A percentile compares a stretch with the other conserved stretches of the same genome.
Conservation (phyloP, 352 stramenopile species). For the Phytophthora idaei region DNA sequence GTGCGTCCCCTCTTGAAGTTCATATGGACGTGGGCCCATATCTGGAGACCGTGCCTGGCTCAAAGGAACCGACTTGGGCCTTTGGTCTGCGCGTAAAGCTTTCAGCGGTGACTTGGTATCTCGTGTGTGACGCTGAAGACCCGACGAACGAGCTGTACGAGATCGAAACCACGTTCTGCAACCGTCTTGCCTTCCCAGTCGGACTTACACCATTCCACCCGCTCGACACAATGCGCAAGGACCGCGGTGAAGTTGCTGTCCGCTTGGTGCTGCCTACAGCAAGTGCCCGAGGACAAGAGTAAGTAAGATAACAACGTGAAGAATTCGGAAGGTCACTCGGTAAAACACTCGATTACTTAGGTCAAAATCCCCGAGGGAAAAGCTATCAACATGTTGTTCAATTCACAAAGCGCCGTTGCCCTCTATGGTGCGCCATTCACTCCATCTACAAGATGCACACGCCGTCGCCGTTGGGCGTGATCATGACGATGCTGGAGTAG, state of each 20-base stretch:
- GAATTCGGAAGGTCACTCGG: constrained; percentile 4
- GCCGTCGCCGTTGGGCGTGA: constrained; percentile 80
- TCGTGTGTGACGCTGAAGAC: constrained; percentile 71
- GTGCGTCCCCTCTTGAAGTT: constrained; percentile 61
- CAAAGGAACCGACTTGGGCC: constrained; percentile 40
- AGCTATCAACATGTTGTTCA: constrained; percentile 38
- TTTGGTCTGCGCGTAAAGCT: constrained; percentile 68
- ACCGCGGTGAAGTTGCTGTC: constrained; percentile 50
- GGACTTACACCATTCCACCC: constrained; percentile 60
- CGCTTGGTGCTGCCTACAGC: constrained; percentile 25
- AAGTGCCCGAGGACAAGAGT: not conserved
- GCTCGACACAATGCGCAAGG: constrained; percentile 54
- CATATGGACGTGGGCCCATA: constrained; percentile 67
- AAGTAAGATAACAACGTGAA: not conserved
- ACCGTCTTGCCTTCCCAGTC: constrained; percentile 63
- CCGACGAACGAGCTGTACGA: constrained; percentile 63
- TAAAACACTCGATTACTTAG: constrained; percentile 34
- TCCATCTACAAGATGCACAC: constrained; percentile 69
- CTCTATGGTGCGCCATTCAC: constrained; percentile 18
- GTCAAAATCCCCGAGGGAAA: constrained; percentile 29
- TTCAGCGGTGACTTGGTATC: constrained; percentile 66
- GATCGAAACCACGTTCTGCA: constrained; percentile 64
- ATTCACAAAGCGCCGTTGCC: constrained; percentile 28
- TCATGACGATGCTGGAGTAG: constrained; percentile 89
- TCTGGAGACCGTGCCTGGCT: constrained; percentile 24